Evolutionary conservation across 257 asterid species (phyloP).

Genomic region (Handroanthus guayacan): DNA sequence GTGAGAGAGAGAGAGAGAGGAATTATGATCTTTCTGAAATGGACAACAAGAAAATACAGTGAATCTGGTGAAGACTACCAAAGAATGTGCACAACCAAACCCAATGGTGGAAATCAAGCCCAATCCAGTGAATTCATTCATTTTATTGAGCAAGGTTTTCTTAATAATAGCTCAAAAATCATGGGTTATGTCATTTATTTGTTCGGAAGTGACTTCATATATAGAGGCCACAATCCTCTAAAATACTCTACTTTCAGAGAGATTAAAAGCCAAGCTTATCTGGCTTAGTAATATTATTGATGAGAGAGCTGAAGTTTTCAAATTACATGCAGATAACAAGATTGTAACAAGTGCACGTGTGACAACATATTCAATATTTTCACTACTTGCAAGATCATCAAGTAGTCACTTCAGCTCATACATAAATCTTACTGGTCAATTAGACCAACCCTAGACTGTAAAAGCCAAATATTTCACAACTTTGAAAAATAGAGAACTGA

Average conservation of each 20-base stretch:
- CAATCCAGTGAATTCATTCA: constrained; percentile 16
- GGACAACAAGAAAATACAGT: neutral
- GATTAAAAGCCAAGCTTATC: neutral
- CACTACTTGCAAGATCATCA: neutral
- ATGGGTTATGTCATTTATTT: neutral
- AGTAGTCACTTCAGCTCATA: constrained; percentile 11
- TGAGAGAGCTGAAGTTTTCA: neutral
- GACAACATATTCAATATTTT: neutral
- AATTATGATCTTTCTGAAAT: neutral
- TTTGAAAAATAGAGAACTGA: neutral
- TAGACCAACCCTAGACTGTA: neutral
- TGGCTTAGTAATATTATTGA: neutral
- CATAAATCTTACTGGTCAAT: neutral
- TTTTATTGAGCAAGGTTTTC: neutral
- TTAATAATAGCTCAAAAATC: neutral
- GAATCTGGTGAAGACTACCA: constrained; percentile 3
- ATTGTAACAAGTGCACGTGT: neutral
- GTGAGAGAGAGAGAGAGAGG: neutral
- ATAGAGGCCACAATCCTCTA: neutral
- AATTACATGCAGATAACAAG: neutral
- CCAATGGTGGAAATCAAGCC: constrained; percentile 9
- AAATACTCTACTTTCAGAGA: neutral
- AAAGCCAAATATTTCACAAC: neutral
- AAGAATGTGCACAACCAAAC: neutral
- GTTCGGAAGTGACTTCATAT: neutral